Evolutionary conservation across 169 alveolate genomes (phyloP).

Genomic region (Theileria annulata): DNA sequence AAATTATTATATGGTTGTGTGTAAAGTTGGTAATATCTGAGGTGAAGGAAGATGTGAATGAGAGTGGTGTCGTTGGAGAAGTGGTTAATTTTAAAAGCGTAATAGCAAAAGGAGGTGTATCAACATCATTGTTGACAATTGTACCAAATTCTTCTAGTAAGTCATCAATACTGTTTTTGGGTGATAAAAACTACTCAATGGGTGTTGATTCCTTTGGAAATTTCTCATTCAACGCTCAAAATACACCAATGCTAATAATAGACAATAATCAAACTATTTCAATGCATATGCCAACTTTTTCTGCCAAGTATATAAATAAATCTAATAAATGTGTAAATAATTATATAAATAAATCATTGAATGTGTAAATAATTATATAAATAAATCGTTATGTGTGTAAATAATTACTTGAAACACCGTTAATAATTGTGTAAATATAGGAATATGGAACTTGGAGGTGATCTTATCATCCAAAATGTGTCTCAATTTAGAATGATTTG

Average conservation of each 20-base stretch:
- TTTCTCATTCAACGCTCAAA: slow-evolving; percentile 45
- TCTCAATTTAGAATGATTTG: slow-evolving; percentile 74
- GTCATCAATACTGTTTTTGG: slow-evolving; percentile 44
- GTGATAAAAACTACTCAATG: slow-evolving; percentile 34
- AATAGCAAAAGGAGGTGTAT: slow-evolving; percentile 60
- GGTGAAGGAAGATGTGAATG: background rate
- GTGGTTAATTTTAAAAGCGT: slow-evolving; percentile 22
- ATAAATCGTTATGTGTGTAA: too few species aligned
- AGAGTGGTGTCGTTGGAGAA: slow-evolving; percentile 19
- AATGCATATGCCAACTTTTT: slow-evolving; percentile 55
- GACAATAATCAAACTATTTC: slow-evolving; percentile 58
- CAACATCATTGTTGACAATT: slow-evolving; percentile 53
- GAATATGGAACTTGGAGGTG: slow-evolving; percentile 68
- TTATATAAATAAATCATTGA: too few species aligned
- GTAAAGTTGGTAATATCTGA: background rate
- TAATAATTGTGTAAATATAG: slow-evolving; percentile 11
- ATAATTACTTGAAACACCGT: slow-evolving; percentile 8
- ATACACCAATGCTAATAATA: slow-evolving; percentile 60
- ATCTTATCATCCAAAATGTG: slow-evolving; percentile 61
- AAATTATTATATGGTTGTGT: background rate
- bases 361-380: too few species aligned
- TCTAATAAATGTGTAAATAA: background rate
- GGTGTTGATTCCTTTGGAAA: slow-evolving; percentile 69
- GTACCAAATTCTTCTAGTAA: slow-evolving; percentile 36
- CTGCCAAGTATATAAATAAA: slow-evolving; percentile 36